Base-by-base conservation (phyloP, 176 grass and related monocot genomes). In the Themeda triandra region DNA sequence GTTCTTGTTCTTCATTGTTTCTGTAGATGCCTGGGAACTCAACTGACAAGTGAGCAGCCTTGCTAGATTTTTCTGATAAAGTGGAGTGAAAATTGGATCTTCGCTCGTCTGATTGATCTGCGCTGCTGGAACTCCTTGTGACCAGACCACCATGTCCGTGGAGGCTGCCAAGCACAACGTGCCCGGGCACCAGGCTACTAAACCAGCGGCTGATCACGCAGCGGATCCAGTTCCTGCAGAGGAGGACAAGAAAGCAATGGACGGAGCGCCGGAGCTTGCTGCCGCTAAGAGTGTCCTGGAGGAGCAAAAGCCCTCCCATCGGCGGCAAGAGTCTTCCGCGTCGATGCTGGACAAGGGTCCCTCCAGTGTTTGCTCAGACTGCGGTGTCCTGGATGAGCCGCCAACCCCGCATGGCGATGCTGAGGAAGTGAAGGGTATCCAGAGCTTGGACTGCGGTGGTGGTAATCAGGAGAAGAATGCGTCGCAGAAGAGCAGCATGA, bases 401-500 rank as follows among this genome's bases (percentile, higher is more conserved):
- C 35, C 78, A 36, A 71, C 68, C 23, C 83, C 84, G 13, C 63
- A 69, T 0, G 78, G 48, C 17, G 37, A 60, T 81, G 72, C 92
- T 24, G 65, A 70, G 48, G 92, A 92, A 44, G 76, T 76, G 49
- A 80, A 86, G 27, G 63, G 76, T 82, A 83, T 71, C n/a, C 59
- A 78, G 14, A 75, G 24, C 46, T 74, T 80, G 59, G 73, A 85
- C 48, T 81, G 79, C 78, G 76, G 86, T 49, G 73, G 72, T 78
- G 86, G 68, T 24, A 59, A 59, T 17, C 80, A 83, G 71, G 92
- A 89, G 66, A 89, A 92, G 84, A 92, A 87, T 58, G 60, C 10
- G 1, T 87, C 84, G 0, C 82, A 92, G 56, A 86, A 89, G 89
- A 89, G 89, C 84, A 94, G 87, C 74, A 88, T 81, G 6, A 94